A percentile compares a stretch with the other conserved stretches of the same genome.
phyloP scores from a whole-genome alignment of 257 asterid species.

The Fraxinus quadrangulata region DNA sequence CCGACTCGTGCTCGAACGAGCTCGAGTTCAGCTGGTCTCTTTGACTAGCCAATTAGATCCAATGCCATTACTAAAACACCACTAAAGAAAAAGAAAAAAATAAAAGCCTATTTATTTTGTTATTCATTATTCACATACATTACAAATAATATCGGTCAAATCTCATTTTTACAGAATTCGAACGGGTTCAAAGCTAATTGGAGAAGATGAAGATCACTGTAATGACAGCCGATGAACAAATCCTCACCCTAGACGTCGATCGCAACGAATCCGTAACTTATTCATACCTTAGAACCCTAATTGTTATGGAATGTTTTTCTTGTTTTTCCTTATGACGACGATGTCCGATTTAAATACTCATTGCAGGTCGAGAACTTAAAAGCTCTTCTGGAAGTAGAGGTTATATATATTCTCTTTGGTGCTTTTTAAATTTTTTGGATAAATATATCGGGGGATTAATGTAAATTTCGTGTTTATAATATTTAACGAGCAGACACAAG shows the following conservation, averaged over 20 bases:
- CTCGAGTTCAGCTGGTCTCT: too few species aligned
- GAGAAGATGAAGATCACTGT: slow-evolving; percentile 91
- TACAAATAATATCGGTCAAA: not conserved
- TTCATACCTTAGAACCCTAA: slow-evolving; percentile 1
- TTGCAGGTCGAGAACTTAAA: slow-evolving; percentile 94
- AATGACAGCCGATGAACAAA: slow-evolving; percentile 92
- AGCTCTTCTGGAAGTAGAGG: slow-evolving; percentile 98
- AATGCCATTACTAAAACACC: too few species aligned
- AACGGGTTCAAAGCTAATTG: slow-evolving; percentile 25
- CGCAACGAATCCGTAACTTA: slow-evolving; percentile 81
- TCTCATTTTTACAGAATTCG: slow-evolving; percentile 20
- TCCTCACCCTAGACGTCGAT: slow-evolving; percentile 81
- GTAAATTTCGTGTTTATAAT: slow-evolving; percentile 18
- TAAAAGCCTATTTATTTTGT: too few species aligned
- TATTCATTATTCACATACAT: not conserved
- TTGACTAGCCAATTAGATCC: too few species aligned
- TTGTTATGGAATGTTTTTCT: not conserved
- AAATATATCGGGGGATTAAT: slow-evolving; percentile 9
- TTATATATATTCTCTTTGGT: slow-evolving; percentile 24
- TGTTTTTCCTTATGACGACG: not conserved
- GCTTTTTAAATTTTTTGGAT: not conserved
- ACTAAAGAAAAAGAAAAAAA: too few species aligned
- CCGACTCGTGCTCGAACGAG: too few species aligned
- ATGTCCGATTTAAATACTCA: slow-evolving; percentile 7
- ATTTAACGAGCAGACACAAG: slow-evolving; percentile 62